Evolutionary conservation across 2,329 filamentous ascomycete species (phyloP), one percentile per base, ranked within the genome.

Genomic region (Pseudofabraea citricarpa): DNA sequence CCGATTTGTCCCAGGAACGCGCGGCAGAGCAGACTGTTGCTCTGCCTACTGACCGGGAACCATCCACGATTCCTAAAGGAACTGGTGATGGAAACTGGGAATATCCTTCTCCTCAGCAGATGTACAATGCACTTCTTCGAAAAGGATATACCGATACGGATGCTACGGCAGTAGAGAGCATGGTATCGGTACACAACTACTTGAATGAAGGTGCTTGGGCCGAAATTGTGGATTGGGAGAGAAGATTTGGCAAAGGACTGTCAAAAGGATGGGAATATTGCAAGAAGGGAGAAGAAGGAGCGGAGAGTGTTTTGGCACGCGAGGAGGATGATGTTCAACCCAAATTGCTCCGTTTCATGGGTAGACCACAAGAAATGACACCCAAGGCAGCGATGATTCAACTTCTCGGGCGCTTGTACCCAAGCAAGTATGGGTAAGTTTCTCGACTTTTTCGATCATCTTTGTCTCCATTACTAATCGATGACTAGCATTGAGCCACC

Each of bases 161-260:
- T 44, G 79, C 89, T 43, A 93, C 91, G 16, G 90, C 90, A 3
- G 90, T 98, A 12, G 90, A 96, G 67, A 83, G 85, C 59, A 98
- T 98, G 93, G 93, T 98, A 5, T 86, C 89, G 0, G 89, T 97
- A 9, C 93, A 98, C 73, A 98, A 98, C 67, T 97, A 96, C 59
- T 67, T 98, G 46, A 98, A 98, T 64, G 93, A 98, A 65, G 93
- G 93, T 51, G 93, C 93, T 6, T 98, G 93, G 93, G 77, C 79
- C 15, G 93, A 98, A 73, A 95, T 98, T 59, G 77, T 93, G 52
- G 86, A 85, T 32, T 97, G 91, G 91, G 93, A 98, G 72, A 77
- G 82, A 44, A 80, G 90, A 41, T 98, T 97, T 61, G 74, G 78
- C 16, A 74, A 75, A 24, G 93, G 93, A 0, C 65, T 96, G 19